Percentiles rank a stretch among this genome's conserved stretches.
These are phyloP conservation scores for Phialophora verrucosa DNA, from an alignment of 2,329 filamentous ascomycete genomes.

Conservation along the genomic window DNA sequence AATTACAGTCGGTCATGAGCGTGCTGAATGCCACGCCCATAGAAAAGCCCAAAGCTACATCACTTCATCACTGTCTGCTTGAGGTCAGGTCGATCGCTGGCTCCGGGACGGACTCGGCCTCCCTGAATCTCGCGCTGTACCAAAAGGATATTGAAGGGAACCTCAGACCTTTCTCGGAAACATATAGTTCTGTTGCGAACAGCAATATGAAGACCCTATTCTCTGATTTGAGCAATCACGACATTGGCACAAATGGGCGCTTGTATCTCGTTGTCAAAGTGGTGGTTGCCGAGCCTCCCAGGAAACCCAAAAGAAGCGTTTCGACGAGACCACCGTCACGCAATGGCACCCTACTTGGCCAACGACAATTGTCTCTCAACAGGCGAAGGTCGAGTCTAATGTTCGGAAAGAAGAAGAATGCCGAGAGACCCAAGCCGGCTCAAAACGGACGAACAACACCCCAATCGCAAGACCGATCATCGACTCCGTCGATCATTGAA, in stretches of 20 bases:
- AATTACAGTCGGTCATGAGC: slow-evolving; percentile 94
- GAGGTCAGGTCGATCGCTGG: slow-evolving; percentile 84
- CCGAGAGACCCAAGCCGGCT: slow-evolving; percentile 40
- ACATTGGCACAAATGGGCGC: slow-evolving; percentile 67
- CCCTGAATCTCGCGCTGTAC: slow-evolving; percentile 78
- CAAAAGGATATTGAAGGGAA: slow-evolving; percentile 69
- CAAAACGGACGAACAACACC: slow-evolving; percentile 41
- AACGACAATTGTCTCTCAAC: slow-evolving; percentile 39
- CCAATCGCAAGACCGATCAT: slow-evolving; percentile 24
- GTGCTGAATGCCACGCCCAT: slow-evolving; percentile 82
- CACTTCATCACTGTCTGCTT: slow-evolving; percentile 68
- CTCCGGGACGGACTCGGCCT: slow-evolving; percentile 74
- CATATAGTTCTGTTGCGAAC: slow-evolving; percentile 70
- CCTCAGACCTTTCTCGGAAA: slow-evolving; percentile 76
- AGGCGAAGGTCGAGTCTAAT: slow-evolving; percentile 52
- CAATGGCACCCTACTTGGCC: slow-evolving; percentile 37
- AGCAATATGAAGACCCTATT: slow-evolving; percentile 83
- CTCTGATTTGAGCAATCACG: slow-evolving; percentile 78
- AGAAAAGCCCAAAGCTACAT: slow-evolving; percentile 68
- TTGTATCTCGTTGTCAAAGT: slow-evolving; percentile 86
- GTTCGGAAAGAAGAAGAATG: slow-evolving; percentile 41
- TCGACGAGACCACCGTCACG: slow-evolving; percentile 36
- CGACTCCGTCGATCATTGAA: slow-evolving; percentile 33
- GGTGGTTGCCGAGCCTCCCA: slow-evolving; percentile 62
- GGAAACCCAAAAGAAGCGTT: slow-evolving; percentile 32